These are phyloP conservation scores for Escallonia herrerae DNA, from an alignment of 129 eudicot genomes.

Conservation along the genomic window DNA sequence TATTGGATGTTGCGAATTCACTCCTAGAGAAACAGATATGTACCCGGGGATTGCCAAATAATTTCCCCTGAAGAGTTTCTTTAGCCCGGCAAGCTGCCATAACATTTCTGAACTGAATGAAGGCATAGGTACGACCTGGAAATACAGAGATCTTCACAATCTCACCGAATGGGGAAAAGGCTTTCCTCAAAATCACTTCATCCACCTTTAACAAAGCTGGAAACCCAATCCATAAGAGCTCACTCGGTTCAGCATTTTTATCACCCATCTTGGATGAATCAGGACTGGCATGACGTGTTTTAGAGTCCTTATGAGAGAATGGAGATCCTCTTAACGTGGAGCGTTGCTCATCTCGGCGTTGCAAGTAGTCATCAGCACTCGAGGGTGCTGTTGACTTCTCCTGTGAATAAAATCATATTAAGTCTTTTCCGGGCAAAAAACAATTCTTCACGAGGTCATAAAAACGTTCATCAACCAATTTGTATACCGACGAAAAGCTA, in stretches of 20 bases:
- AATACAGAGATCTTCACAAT: conserved; percentile 75
- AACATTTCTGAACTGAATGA: conserved; percentile 55
- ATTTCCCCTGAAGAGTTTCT: conserved; percentile 67
- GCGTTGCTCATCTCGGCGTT: conserved; percentile 49
- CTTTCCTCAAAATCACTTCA: conserved; percentile 54
- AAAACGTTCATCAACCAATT: not conserved
- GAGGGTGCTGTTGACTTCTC: conserved; percentile 52
- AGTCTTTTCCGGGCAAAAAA: conserved; percentile 14
- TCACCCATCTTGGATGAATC: conserved; percentile 42
- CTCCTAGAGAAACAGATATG: conserved; percentile 69
- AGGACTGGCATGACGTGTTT: conserved; percentile 41
- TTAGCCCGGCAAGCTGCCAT: conserved; percentile 67
- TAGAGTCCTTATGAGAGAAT: conserved; percentile 50
- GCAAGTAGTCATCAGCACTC: conserved; percentile 46
- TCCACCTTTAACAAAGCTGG: conserved; percentile 79
- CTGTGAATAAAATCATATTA: conserved; percentile 30
- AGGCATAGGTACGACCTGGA: conserved; percentile 84
- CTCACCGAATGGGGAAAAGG: conserved; percentile 82
- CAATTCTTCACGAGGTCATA: conserved; percentile 12
- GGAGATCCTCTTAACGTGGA: conserved; percentile 41
- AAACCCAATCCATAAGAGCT: conserved; percentile 86
- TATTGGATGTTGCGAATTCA: conserved; percentile 44
- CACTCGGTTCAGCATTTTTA: conserved; percentile 62
- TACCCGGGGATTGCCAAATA: conserved; percentile 87
- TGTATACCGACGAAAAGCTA: not conserved